Evolutionary conservation across 225 moss, liverwort and hornwort species (phyloP).

Genomic region (Physcomitrium patens): DNA sequence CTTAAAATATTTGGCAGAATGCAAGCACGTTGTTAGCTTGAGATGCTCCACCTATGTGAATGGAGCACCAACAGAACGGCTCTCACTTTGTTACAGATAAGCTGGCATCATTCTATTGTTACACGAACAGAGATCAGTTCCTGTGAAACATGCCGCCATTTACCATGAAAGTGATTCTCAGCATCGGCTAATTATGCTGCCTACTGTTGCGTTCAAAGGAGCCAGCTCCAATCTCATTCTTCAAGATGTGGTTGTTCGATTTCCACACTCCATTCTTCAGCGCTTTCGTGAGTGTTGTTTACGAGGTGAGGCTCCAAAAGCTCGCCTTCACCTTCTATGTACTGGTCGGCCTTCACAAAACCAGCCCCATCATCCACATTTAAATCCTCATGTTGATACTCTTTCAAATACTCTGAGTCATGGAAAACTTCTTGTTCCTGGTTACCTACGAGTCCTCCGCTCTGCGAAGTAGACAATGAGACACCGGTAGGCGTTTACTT

Average conservation of each 20-base stretch:
- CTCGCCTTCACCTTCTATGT: slow-evolving; percentile 72
- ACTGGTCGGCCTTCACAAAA: slow-evolving; percentile 56
- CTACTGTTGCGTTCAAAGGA: slow-evolving; percentile 20
- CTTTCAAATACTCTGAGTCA: slow-evolving; percentile 64
- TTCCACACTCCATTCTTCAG: slow-evolving; percentile 72
- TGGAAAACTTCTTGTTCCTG: slow-evolving; percentile 50
- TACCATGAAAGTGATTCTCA: slow-evolving; percentile 1
- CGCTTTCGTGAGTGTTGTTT: slow-evolving; percentile 52
- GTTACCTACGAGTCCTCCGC: slow-evolving; percentile 45
- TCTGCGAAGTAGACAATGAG: slow-evolving; percentile 38
- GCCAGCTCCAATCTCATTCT: slow-evolving; percentile 19
- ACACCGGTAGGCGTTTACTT: neutral
- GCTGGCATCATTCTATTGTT: slow-evolving; percentile 17
- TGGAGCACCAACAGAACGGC: slow-evolving; percentile 29
- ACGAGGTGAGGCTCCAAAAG: slow-evolving; percentile 59
- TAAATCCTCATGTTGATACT: slow-evolving; percentile 46
- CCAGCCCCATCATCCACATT: slow-evolving; percentile 46
- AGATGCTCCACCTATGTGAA: neutral
- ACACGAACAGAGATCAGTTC: slow-evolving; percentile 13
- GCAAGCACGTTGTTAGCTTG: no score
- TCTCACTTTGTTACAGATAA: slow-evolving; percentile 26
- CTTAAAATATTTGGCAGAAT: no score
- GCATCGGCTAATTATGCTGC: neutral
- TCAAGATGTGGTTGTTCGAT: slow-evolving; percentile 44
- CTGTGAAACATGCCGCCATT: neutral